phyloP scores from a whole-genome alignment of 192 early-diverging fungal genomes.

The Linnemannia elongata region DNA sequence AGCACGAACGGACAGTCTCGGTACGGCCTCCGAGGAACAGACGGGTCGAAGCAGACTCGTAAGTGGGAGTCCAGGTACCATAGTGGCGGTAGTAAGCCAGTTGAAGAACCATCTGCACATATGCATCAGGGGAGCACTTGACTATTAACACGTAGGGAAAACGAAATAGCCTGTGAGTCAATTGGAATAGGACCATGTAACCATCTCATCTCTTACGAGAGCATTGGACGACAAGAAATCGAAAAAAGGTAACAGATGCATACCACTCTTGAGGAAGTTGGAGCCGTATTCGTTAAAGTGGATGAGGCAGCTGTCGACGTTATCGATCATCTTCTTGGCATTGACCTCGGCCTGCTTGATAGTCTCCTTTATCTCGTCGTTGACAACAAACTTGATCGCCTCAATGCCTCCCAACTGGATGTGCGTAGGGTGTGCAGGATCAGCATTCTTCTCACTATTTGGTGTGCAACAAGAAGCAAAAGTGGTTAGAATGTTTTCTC shows the following conservation, averaged over 20 bases:
- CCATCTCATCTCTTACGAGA: no score
- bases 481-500: background rate
- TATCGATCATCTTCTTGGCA: conserved; percentile 73
- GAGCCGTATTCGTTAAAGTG: conserved; percentile 83
- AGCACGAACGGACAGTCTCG: conserved; percentile 90
- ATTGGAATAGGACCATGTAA: no score
- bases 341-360: conserved; percentile 76
- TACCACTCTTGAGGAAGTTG: conserved; percentile 85
- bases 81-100: conserved; percentile 84
- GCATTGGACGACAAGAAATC: background rate
- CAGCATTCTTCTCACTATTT: conserved; percentile 67
- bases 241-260: background rate
- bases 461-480: background rate
- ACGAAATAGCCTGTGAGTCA: background rate
- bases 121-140: conserved; percentile 90
- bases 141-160: conserved; percentile 32
- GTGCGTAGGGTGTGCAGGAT: conserved; percentile 51
- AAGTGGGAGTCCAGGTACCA: conserved; percentile 76
- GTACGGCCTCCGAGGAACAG: conserved; percentile 88
- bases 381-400: conserved; percentile 81
- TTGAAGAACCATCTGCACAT: conserved; percentile 92
- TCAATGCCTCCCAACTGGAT: conserved; percentile 64
- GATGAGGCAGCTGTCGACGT: conserved; percentile 80
- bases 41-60: conserved; percentile 83
- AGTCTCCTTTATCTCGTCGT: conserved; percentile 62